Evolutionary conservation across 306 rosid species (phyloP).

Genomic region (Vigna trinervia): DNA sequence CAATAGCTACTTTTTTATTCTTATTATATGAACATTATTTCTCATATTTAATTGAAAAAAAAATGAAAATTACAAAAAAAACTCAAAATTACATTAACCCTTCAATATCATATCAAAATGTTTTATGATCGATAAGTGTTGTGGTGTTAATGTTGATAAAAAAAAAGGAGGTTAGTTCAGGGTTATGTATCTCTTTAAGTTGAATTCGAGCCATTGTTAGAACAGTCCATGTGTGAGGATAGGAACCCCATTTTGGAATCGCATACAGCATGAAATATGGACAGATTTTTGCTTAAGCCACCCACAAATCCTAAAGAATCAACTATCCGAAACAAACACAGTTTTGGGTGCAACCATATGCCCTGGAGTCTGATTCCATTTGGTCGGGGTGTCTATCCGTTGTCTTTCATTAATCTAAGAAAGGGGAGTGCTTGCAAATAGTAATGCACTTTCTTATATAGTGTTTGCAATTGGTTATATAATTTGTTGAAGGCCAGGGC

Average conservation of each 20-base stretch:
- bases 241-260: slow-evolving; percentile 23
- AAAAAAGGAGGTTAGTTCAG: not conserved
- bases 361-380: slow-evolving; percentile 1
- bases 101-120: not conserved
- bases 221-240: slow-evolving; percentile 16
- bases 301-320: not conserved
- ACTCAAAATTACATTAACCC: no score
- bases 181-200: slow-evolving; percentile 16
- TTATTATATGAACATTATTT: no score
- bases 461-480: no score
- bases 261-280: not conserved
- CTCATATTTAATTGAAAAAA: no score
- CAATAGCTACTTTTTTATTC: no score
- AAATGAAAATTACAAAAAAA: no score
- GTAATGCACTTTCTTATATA: no score
- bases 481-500: no score
- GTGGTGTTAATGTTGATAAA: not conserved
- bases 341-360: not conserved
- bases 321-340: not conserved
- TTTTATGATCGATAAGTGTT: not conserved
- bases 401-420: no score
- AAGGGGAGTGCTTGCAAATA: no score
- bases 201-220: not conserved
- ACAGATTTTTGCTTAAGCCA: not conserved
- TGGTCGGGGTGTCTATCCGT: no score